A percentile compares a stretch with the other conserved stretches of the same genome.
phyloP scores from a whole-genome alignment of 306 rosid genomes.

The Macrotyloma uniflorum region DNA sequence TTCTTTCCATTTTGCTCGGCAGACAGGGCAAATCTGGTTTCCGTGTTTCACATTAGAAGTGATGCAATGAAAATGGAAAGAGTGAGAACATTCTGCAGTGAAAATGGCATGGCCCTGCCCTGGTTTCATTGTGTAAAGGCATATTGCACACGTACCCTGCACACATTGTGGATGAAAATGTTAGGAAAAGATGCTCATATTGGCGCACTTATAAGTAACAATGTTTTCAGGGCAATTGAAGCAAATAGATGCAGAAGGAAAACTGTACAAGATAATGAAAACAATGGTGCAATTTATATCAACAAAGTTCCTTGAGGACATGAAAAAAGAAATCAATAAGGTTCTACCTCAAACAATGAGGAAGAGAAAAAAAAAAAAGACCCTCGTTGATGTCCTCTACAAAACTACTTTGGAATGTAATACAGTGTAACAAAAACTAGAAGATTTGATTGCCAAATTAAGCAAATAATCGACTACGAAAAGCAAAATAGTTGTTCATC shows the following conservation, averaged over 20 bases:
- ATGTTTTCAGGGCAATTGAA: not conserved
- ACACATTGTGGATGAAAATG: conserved; percentile 37
- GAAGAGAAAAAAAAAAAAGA: not conserved
- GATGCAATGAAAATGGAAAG: conserved; percentile 95
- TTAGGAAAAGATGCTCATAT: conserved; percentile 27
- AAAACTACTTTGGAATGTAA: not conserved
- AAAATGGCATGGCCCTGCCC: conserved; percentile 97
- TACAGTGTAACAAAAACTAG: not conserved
- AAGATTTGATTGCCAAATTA: conserved; percentile 9
- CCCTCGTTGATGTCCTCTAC: not conserved
- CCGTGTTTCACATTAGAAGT: conserved; percentile 97
- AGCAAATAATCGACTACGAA: not conserved
- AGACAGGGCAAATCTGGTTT: conserved; percentile 89
- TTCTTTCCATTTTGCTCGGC: conserved; percentile 97
- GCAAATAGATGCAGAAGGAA: not conserved
- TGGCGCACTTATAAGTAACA: not conserved
- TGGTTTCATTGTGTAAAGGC: conserved; percentile 76
- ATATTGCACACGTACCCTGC: conserved; percentile 92
- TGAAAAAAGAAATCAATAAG: not conserved
- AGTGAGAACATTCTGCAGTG: conserved; percentile 95
- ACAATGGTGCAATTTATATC: not conserved
- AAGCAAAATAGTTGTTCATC: not conserved
- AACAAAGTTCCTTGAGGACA: conserved; percentile 18
- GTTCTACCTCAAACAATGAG: conserved; percentile 2
- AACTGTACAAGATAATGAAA: not conserved